A percentile compares a stretch with the other conserved stretches of the same genome.
Evolutionary conservation across 192 early-diverging fungal genomes (phyloP).

Genomic region (Coemansia sp.): DNA sequence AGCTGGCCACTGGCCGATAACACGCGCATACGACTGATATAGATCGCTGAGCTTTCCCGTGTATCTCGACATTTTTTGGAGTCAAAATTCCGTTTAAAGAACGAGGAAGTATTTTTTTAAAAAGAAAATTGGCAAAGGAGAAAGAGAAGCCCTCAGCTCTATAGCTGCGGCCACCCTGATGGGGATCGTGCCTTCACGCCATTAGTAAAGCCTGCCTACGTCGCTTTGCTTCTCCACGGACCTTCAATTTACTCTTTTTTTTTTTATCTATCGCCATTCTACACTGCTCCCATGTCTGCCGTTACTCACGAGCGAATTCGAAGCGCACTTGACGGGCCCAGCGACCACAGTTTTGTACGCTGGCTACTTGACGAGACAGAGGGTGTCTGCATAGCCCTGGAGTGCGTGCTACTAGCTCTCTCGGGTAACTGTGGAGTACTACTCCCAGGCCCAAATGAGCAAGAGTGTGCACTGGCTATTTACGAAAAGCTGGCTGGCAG

Average conservation of each 20-base stretch:
- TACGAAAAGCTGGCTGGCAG: conserved; percentile 45
- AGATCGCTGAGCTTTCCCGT: conserved; percentile 52
- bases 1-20: conserved; percentile 66
- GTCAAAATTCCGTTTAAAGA: neutral
- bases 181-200: too few relatives aligned
- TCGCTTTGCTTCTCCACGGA: neutral
- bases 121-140: neutral
- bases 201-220: too few relatives aligned
- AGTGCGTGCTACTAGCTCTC: conserved; percentile 25
- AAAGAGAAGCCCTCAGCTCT: neutral
- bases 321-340: conserved; percentile 24
- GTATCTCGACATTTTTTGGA: conserved; percentile 29
- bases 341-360: conserved; percentile 30
- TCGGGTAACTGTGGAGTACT: neutral
- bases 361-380: conserved; percentile 31
- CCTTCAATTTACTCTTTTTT: neutral
- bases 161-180: neutral
- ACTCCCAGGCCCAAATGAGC: neutral
- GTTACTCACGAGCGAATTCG: conserved; percentile 5
- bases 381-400: conserved; percentile 13
- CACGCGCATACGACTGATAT: conserved; percentile 64
- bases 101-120: neutral
- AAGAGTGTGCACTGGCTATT: conserved; percentile 27
- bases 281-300: neutral
- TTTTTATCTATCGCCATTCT: neutral